Conservation (phyloP, 768 basidiomycete species). For the Suillus alpinus region DNA sequence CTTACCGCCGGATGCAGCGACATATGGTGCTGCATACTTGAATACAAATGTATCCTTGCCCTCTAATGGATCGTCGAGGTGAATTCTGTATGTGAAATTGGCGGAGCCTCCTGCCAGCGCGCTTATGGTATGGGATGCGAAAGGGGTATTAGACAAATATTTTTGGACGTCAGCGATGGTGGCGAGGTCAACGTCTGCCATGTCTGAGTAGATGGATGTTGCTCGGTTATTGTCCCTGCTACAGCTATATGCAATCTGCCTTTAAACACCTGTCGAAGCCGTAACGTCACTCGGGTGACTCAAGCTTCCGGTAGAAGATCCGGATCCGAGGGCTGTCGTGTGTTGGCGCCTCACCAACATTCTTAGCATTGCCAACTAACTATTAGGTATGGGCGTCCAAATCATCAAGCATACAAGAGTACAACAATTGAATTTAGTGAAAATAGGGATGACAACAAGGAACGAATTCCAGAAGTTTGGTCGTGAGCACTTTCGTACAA, state of each 20-base stretch:
- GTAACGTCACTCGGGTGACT: background rate
- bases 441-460: slow-evolving; percentile 16
- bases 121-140: slow-evolving; percentile 38
- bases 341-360: background rate
- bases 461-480: slow-evolving; percentile 12
- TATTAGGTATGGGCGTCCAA: background rate
- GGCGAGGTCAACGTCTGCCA: slow-evolving; percentile 27
- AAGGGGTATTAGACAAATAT: slow-evolving; percentile 50
- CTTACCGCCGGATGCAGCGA: slow-evolving; percentile 21
- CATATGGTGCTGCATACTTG: slow-evolving; percentile 55
- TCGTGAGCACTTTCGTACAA: slow-evolving; percentile 7
- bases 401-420: slow-evolving; percentile 7
- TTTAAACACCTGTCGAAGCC: background rate
- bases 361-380: background rate
- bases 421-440: slow-evolving; percentile 11
- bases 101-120: slow-evolving; percentile 49
- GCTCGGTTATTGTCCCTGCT: background rate
- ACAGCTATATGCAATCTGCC: background rate
- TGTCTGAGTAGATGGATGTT: slow-evolving; percentile 6
- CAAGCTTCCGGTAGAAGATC: background rate
- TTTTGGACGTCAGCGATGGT: slow-evolving; percentile 29
- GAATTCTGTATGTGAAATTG: slow-evolving; percentile 61
- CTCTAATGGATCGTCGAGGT: slow-evolving; percentile 37
- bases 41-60: slow-evolving; percentile 49
- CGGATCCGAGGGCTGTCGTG: background rate